Percentiles rank a stretch among this genome's conserved stretches.
phyloP scores from a whole-genome alignment of 768 basidiomycete species.

The Hericium erinaceus region DNA sequence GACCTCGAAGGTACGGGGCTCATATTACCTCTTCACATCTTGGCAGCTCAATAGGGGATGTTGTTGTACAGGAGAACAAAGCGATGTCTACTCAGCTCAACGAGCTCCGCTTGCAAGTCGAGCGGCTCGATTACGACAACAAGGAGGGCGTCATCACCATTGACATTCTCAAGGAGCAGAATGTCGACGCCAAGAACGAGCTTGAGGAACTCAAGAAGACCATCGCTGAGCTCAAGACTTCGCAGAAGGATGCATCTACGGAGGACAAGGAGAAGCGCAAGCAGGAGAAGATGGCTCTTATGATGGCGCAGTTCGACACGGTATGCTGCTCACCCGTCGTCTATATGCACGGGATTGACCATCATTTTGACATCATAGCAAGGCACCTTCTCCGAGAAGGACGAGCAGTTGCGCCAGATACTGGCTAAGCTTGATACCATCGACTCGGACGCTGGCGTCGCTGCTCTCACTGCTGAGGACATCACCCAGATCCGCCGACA shows the following conservation, averaged over 20 bases:
- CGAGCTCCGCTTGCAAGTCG: conserved; percentile 85
- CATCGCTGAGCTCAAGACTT: conserved; percentile 66
- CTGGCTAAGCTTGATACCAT: conserved; percentile 78
- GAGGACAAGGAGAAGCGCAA: conserved; percentile 99
- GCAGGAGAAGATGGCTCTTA: conserved; percentile 97
- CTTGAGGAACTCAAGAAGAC: conserved; percentile 83
- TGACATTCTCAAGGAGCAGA: conserved; percentile 94
- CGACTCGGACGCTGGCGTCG: conserved; percentile 47
- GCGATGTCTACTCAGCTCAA: conserved; percentile 87
- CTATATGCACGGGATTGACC: conserved; percentile 4
- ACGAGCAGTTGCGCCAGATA: conserved; percentile 82
- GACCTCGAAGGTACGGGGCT: conserved; percentile 53
- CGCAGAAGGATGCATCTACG: conserved; percentile 76
- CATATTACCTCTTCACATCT: not conserved
- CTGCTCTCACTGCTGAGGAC: conserved; percentile 64
- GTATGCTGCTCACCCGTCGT: conserved; percentile 37
- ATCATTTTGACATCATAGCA: conserved; percentile 37
- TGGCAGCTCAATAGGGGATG: not conserved
- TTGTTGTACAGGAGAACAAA: conserved; percentile 71
- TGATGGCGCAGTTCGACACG: conserved; percentile 99
- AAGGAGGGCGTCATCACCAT: conserved; percentile 90
- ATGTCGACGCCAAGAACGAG: conserved; percentile 75
- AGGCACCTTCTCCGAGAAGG: conserved; percentile 92
- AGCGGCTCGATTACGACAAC: conserved; percentile 89
- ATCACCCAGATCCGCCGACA: conserved; percentile 77